Evolutionary conservation across 2,329 filamentous ascomycete species (phyloP), one percentile per base, ranked within the genome.

Genomic region (Colletotrichum lentis): DNA sequence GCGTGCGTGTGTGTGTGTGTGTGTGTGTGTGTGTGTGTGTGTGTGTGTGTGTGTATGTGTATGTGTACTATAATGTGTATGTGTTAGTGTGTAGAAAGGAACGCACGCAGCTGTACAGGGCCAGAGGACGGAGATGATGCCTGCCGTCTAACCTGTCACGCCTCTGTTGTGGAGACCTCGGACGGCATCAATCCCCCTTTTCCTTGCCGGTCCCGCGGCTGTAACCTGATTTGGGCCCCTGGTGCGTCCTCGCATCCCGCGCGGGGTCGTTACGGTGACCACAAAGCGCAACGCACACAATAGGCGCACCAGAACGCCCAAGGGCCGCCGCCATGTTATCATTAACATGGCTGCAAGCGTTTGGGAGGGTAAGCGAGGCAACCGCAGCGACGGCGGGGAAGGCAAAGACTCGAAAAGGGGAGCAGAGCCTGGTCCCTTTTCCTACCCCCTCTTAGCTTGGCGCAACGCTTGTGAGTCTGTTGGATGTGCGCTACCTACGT

Each of bases 181-280:
- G 49, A 61, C 62, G 55, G 66, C 49, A 43, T n/a, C 31, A 35
- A 35, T 35, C 31, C 50, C 50, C 50, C 44, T 22, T 39, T 64
- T 67, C 20, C 46, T 43, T 67, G 47, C 61, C 60, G 47, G 64
- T 27, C 31, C 61, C 64, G 61, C 47, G 61, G 65, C 54, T 68
- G 54, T 64, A 56, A 64, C 61, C 62, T 55, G 61, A 65, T 59
- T 60, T 68, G 49, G 59, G 52, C 37, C 44, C 60, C 52, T 60
- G 44, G 47, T 50, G 61, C 65, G 54, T 65, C 54, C 52, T 64
- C 47, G 65, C 62, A 54, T 68, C 50, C 65, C 61, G 54, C 65
- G 43, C 41, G 46, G 46, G 57, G 57, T 50, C 24, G 22, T 22
- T 50, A 47, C 55, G 43, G 22, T 50, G 44, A 37, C 2, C 37